A percentile compares a stretch with the other conserved stretches of the same genome.
phyloP scores from a whole-genome alignment of 2,329 filamentous ascomycete species.

The Chaetoscypha palmicola region DNA sequence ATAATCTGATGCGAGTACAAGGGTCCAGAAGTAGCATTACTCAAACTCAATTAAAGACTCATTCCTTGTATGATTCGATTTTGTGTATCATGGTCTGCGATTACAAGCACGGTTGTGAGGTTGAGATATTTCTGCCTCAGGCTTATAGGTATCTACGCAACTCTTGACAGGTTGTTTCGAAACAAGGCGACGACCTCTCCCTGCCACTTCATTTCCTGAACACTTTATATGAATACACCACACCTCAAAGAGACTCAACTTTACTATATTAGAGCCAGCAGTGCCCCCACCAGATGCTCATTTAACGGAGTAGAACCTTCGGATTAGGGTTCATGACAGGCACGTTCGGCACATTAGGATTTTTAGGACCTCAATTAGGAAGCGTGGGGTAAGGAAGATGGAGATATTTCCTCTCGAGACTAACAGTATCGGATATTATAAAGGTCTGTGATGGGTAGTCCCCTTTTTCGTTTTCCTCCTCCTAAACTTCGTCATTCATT shows the following conservation, averaged over 20 bases:
- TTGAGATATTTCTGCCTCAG: not conserved
- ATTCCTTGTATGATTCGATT: too few relatives aligned
- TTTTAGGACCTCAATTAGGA: not conserved
- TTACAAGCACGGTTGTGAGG: too few relatives aligned
- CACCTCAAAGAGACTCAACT: not conserved
- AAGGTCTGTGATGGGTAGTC: not conserved
- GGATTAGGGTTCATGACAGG: too few relatives aligned
- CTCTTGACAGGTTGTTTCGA: not conserved
- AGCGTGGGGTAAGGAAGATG: not conserved
- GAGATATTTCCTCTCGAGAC: not conserved
- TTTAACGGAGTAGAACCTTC: not conserved
- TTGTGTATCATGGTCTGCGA: too few relatives aligned
- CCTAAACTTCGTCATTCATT: slow-evolving; percentile 1
- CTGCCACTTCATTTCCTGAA: not conserved
- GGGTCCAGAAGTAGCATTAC: not conserved
- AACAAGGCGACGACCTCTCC: not conserved
- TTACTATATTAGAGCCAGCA: not conserved
- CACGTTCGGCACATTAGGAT: too few relatives aligned
- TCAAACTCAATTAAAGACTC: too few relatives aligned
- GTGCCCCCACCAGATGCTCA: not conserved
- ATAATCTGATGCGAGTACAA: slow-evolving; percentile 7
- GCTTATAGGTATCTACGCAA: not conserved
- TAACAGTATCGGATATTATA: not conserved
- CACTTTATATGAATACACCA: not conserved
- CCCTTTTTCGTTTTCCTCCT: not conserved